Evolutionary conservation across 2,329 filamentous ascomycete genomes (phyloP), one percentile per base, ranked within the genome.

Genomic region (Aspergillus sp.): DNA sequence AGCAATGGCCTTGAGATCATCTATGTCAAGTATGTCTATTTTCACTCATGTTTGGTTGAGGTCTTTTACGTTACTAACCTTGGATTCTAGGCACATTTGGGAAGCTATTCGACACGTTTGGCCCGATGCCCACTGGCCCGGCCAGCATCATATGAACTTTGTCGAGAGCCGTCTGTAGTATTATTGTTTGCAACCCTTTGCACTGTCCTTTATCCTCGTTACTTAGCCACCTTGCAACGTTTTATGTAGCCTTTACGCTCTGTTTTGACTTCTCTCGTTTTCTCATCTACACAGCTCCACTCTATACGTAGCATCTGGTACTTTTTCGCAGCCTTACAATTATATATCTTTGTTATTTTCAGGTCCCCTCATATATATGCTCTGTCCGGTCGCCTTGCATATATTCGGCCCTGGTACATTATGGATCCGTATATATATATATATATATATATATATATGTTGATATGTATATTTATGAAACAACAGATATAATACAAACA

Each of bases 51-150:
- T 37, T 39, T 30, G n/a, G 27, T 17, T 33, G 1, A 7, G 60
- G 11, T 33, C 45, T 39, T 24, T 17, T 12, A 20, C 8, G 41
- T 55, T 54, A 56, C 60, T 68, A 60, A 66, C 59, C 51, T 52
- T 11, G 2, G 49, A 54, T 61, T 54, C 17, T 64, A 91, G 90
- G 62, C 89, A 96, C 74, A 93, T 98, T 61, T 97, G 92, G 91
- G 93, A 98, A 77, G 93, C 92, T 24, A 87, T 99, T 72, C 86
- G 89, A 58, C 82, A 89, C 62, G 89, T 99, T 63, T 99, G 95
- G 95, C 95, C 95, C 2, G 91, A 96, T 67, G 87, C 85, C 41
- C 85, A 89, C 66, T 96, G 92, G 89, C 89, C 91, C 19, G 87
- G 88, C 59, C 86, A 91, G 69, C 83, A 86, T 66, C 84, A 85